Evolutionary conservation across 805 yeast species (phyloP).

Genomic region (Suhomyces faveliae): DNA sequence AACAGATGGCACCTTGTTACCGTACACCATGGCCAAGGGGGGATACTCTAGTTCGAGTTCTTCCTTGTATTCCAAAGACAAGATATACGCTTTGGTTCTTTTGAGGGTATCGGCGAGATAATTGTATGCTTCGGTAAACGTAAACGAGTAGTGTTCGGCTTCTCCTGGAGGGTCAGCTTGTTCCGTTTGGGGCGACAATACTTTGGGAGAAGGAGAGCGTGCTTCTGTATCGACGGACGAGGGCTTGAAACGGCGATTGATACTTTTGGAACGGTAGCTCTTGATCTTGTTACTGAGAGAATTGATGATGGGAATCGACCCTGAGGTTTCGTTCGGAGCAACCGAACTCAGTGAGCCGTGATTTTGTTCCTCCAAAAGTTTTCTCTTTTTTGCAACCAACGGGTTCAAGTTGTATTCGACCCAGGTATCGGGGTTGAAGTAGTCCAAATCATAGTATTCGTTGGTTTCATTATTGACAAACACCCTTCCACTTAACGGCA

Average conservation of each 20-base stretch:
- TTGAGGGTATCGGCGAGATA: conserved; percentile 63
- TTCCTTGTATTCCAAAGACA: conserved; percentile 54
- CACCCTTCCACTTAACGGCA: conserved; percentile 74
- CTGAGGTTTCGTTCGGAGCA: conserved; percentile 8
- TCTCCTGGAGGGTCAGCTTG: background rate
- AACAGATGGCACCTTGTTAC: conserved; percentile 80
- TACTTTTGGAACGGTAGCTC: conserved; percentile 19
- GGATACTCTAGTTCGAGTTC: conserved; percentile 57
- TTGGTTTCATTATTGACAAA: conserved; percentile 63
- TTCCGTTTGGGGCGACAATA: background rate
- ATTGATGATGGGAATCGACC: conserved; percentile 23
- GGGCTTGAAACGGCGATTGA: conserved; percentile 2
- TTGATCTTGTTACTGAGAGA: conserved; percentile 27
- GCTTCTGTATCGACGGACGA: background rate
- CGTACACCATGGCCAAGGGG: conserved; percentile 80
- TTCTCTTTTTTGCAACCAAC: conserved; percentile 49
- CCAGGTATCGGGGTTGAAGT: conserved; percentile 81
- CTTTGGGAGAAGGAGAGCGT: conserved; percentile 3
- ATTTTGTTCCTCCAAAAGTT: conserved; percentile 20
- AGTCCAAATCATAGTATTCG: conserved; percentile 64
- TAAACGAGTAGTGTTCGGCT: conserved; percentile 19
- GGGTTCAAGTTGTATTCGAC: conserved; percentile 73
- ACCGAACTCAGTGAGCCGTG: too few relatives aligned
- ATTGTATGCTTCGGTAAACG: conserved; percentile 58
- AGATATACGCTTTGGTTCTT: conserved; percentile 56